Evolutionary conservation across 2,329 filamentous ascomycete genomes (phyloP), one percentile per base, ranked within the genome.

Genomic region (Calonectria pteridis): DNA sequence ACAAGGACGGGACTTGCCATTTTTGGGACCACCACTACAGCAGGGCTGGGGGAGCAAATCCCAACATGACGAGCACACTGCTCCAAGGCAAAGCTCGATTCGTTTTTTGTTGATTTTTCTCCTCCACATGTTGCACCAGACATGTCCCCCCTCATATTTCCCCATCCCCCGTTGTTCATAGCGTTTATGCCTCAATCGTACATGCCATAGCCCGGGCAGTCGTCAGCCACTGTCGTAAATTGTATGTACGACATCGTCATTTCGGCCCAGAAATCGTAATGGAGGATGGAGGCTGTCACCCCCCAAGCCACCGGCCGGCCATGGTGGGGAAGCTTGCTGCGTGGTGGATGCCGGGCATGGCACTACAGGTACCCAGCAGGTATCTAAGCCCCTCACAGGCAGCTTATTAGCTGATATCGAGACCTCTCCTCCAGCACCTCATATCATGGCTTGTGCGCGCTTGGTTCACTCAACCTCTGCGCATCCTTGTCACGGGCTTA

Each of bases 181-280:
- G 13, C 43, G 18, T 67, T 40, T 53, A 68, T 37, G 26, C 35
- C 29, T 46, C 40, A 53, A 40, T 49, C 53, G 40, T 49, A 53
- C 28, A 59, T 33, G 55, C 37, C 29, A 55, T 28, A 43, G 58
- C 58, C 29, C 43, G 40, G 23, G 46, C 46, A 62, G 55, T 68
- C 69, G 64, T 68, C 69, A 67, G 69, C 63, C 46, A 49, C 62
- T 68, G 69, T 67, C 69, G 64, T 67, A 59, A 64, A 49, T 63
- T 62, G 20, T 29, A 33, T 73, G 58, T 76, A 70, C 73, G 65
- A 73, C 70, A 70, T 76, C 74, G 74, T 75, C 76, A 77, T 77
- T 70, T 70, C 26, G 51, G 73, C 63, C 66, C 64, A 59, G 37
- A 63, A 74, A 71, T 75, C 72, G 71, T 74, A 72, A 77, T 77